Evolutionary conservation across 2,329 filamentous ascomycete genomes (phyloP).

Genomic region (Curvularia hawaiiensis): DNA sequence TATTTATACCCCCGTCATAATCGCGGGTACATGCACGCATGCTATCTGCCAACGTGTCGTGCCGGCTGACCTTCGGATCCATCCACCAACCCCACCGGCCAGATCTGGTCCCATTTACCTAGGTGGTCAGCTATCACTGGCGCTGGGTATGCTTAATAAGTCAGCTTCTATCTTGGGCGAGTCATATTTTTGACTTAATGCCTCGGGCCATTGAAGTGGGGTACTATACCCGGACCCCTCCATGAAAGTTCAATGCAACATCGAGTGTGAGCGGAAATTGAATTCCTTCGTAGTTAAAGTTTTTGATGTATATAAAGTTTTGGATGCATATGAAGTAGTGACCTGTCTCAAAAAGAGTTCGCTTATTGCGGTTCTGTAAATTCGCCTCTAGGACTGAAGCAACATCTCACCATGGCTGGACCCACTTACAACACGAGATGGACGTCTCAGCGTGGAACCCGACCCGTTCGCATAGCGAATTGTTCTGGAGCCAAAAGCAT

Average conservation of each 20-base stretch:
- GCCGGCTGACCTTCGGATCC: neutral
- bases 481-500: neutral
- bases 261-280: neutral
- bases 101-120: conserved; percentile 12
- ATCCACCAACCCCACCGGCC: neutral
- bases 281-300: neutral
- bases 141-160: neutral
- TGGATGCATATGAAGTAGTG: neutral
- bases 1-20: neutral
- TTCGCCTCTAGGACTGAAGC: neutral
- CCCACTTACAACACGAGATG: neutral
- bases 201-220: neutral
- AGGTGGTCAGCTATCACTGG: neutral
- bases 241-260: neutral
- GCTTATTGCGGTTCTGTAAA: neutral
- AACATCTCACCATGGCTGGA: neutral
- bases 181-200: neutral
- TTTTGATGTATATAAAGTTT: neutral
- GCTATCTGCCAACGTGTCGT: neutral
- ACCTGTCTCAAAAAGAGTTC: too few relatives aligned
- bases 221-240: too few relatives aligned
- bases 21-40: too few relatives aligned
- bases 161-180: neutral
- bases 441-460: neutral
- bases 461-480: neutral